phyloP scores from a whole-genome alignment of 352 stramenopile species.

The Globisporangium ultimum region DNA sequence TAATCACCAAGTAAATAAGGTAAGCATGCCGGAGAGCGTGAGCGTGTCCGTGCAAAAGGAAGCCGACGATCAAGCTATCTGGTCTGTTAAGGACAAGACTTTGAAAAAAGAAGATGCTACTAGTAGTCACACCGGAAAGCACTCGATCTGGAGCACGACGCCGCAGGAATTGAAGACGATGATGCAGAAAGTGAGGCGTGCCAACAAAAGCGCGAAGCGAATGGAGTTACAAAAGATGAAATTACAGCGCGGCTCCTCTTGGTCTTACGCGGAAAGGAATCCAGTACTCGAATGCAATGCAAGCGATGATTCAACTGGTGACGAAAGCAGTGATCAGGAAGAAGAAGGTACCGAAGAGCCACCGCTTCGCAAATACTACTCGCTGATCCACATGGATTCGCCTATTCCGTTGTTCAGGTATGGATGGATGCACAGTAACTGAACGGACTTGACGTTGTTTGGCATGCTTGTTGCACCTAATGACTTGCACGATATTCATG shows the following conservation, averaged over 20 bases:
- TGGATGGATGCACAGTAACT: too few relatives aligned
- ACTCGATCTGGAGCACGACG: slow-evolving; percentile 13
- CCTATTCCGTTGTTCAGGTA: slow-evolving; percentile 4
- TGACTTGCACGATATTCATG: background rate
- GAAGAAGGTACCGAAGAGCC: background rate
- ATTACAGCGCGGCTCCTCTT: too few relatives aligned
- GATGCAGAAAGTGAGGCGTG: background rate
- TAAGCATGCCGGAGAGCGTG: too few relatives aligned
- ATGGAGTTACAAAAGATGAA: background rate
- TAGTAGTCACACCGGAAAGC: background rate
- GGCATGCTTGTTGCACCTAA: background rate
- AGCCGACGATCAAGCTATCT: background rate
- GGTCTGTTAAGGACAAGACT: too few relatives aligned
- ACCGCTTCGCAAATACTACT: slow-evolving; percentile 2
- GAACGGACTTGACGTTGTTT: too few relatives aligned
- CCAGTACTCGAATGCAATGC: background rate
- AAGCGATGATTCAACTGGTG: slow-evolving; percentile 10
- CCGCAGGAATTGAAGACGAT: slow-evolving; percentile 7
- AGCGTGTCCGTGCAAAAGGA: too few relatives aligned
- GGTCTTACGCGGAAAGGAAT: background rate
- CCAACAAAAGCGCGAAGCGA: background rate
- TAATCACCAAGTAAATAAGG: too few relatives aligned
- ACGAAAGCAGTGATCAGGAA: slow-evolving; percentile 10
- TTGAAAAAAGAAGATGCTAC: too few relatives aligned
- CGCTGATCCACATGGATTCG: slow-evolving; percentile 2